Evolutionary conservation across 148 eudicot genomes (phyloP), one percentile per base, ranked within the genome.

Genomic region (Chenopodium suecicum): DNA sequence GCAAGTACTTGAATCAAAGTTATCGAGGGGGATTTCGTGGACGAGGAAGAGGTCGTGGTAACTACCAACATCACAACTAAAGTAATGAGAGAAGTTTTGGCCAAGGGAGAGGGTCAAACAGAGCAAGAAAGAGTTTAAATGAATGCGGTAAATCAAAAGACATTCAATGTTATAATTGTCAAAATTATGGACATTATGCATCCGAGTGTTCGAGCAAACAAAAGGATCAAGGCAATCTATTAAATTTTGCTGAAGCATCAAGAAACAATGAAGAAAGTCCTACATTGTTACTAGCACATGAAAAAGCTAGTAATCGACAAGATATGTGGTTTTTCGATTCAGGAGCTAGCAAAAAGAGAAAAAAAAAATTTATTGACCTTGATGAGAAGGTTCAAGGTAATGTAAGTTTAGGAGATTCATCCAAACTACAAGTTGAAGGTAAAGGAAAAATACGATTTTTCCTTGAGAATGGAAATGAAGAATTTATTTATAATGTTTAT

Each of bases 231-330:
- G 68, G 68, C 5, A 64, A 64, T 64, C 2, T 3, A 64, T 64
- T 23, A 11, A 20, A 64, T 64, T 64, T 20, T 7, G 68, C 9
- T 23, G 11, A 64, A 64, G 23, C 68, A 64, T 64, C 37, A 29
- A 27, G 16, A 27, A 11, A 27, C 19, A 67, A n/a, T 67, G 71
- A 67, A 14, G 71, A 67, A 7, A 29, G 69, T 65, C 69, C 69
- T 25, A 67, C 70, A 67, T 67, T 29, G n/a, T 67, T 67, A 34
- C 70, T 67, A 25, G 70, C 70, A 25, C 70, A 67, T 67, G 37
- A 67, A 67, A 41, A 67, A 29, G 34, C 70, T 67, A 67, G 32
- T 67, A 27, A 67, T 67, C 41, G 29, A 13, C 71, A 27, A 25
- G 37, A 67, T 20, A 27, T 67, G 37, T 27, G 37, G 71, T 67